Base-by-base conservation (phyloP, 768 basidiomycete species). In the Boletus rex-veris region DNA sequence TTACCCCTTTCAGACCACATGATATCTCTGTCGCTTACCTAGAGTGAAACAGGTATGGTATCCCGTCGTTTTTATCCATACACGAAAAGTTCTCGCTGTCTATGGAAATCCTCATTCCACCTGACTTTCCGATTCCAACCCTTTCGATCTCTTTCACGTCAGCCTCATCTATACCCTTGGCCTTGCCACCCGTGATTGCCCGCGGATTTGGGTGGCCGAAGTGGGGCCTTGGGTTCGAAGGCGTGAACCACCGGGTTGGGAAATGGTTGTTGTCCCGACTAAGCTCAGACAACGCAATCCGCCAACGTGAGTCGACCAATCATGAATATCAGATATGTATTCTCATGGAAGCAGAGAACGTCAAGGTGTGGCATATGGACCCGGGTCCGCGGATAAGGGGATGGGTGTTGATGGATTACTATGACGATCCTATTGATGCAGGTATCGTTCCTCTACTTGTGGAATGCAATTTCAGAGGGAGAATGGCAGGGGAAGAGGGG, bases 191-290 rank as follows among this genome's bases (percentile, higher is more conserved):
- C 5, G 72, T 78, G 10, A 75, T 96, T 21, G 90, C 95, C 5
- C 81, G 80, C 59, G 94, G 94, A 0, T 83, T 92, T 62, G 92
- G 92, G 14, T 92, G 85, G 85, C 90, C 91, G 0, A 73, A 76
- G 36, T 74, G 79, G 71, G 85, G 86, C 3, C 63, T 93, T 7
- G 93, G 93, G 5, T 75, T 93, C n/a, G 85, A 90, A 65, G 94
- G 94, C 3, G 85, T 94, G 38, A 98, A 98, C 64, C 76, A 75
- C 21, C 77, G 85, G n/a, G 72, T 92, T 4, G 85, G 80, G 3
- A 73, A 71, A 50, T 96, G 91, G 88, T 65, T 93, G 18, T 64
- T 92, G 41, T 77, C 81, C 37, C 70, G 73, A 54, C 69, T 92
- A 26, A 54, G 54, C 33, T 40, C 46, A 2, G 48, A 46, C 3